These are phyloP conservation scores for Alternaria sp. DNA, from an alignment of 2,329 filamentous ascomycete genomes.

Conservation along the genomic window DNA sequence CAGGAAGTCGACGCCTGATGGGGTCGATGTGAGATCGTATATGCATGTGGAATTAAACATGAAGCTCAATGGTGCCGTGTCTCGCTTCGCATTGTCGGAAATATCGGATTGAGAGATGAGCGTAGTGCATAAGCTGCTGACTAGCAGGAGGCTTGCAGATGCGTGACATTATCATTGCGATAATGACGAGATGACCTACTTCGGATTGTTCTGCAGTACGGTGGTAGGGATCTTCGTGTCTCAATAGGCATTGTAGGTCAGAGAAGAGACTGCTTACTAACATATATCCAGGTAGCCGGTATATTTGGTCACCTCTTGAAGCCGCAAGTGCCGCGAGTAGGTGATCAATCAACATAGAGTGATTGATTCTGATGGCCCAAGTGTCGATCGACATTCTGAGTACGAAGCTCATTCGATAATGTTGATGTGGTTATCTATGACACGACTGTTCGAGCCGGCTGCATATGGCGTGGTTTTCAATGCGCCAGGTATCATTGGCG, in stretches of 20 bases:
- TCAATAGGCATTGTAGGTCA: neutral
- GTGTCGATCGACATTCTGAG: neutral
- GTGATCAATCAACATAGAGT: neutral
- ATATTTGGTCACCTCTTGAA: neutral
- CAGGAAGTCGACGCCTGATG: slow-evolving; percentile 9
- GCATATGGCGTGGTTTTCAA: neutral
- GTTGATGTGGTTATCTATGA: neutral
- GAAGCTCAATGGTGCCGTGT: slow-evolving; percentile 6
- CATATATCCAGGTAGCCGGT: neutral
- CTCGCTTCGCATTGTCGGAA: slow-evolving; percentile 15
- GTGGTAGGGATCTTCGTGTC: neutral
- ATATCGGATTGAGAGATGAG: slow-evolving; percentile 5
- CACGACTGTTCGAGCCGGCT: neutral
- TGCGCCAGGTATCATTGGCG: neutral
- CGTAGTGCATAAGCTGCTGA: neutral
- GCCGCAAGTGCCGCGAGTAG: neutral
- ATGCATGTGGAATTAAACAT: slow-evolving; percentile 4
- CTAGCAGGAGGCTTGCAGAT: neutral
- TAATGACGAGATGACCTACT: neutral
- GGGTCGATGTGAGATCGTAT: slow-evolving; percentile 6
- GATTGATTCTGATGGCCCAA: neutral
- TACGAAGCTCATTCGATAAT: neutral
- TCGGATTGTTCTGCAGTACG: neutral
- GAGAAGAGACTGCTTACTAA: neutral
- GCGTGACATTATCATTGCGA: neutral